A percentile compares a stretch with the other conserved stretches of the same genome.
phyloP scores from a whole-genome alignment of 208 protist genomes.

The Leishmania tropica region DNA sequence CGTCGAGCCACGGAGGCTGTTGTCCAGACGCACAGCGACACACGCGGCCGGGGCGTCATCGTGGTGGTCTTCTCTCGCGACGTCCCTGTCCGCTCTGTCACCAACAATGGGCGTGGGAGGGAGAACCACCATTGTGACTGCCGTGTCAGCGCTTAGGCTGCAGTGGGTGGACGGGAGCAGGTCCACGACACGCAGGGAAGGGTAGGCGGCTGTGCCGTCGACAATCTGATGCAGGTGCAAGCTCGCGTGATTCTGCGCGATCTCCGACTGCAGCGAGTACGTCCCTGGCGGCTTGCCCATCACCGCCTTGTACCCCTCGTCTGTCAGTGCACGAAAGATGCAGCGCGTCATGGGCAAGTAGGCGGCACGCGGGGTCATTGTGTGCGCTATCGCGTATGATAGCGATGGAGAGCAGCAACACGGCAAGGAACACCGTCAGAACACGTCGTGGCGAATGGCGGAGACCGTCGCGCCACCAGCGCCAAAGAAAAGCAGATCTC shows the following conservation, averaged over 20 bases:
- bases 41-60: not conserved
- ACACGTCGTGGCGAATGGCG: not conserved
- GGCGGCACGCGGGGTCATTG: not conserved
- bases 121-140: conserved; percentile 66
- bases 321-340: conserved; percentile 50
- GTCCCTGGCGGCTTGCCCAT: conserved; percentile 38
- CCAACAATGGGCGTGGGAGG: conserved; percentile 27
- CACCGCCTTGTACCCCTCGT: conserved; percentile 52
- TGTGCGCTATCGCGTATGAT: not conserved
- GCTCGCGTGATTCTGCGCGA: conserved; percentile 22
- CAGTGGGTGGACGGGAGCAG: conserved; percentile 57
- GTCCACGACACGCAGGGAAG: conserved; percentile 57
- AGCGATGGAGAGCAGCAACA: not conserved
- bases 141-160: conserved; percentile 28
- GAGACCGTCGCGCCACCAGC: not conserved
- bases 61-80: not conserved
- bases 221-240: conserved; percentile 50
- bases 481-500: not conserved
- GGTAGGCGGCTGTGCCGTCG: conserved; percentile 32
- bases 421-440: not conserved
- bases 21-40: conserved; percentile 44
- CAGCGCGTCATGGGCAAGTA: conserved; percentile 46
- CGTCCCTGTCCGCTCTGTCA: not conserved
- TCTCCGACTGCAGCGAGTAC: conserved; percentile 46
- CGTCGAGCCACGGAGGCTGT: conserved; percentile 31